Base-by-base conservation (phyloP, 306 rosid genomes). In the Lithocarpus polystachyus region DNA sequence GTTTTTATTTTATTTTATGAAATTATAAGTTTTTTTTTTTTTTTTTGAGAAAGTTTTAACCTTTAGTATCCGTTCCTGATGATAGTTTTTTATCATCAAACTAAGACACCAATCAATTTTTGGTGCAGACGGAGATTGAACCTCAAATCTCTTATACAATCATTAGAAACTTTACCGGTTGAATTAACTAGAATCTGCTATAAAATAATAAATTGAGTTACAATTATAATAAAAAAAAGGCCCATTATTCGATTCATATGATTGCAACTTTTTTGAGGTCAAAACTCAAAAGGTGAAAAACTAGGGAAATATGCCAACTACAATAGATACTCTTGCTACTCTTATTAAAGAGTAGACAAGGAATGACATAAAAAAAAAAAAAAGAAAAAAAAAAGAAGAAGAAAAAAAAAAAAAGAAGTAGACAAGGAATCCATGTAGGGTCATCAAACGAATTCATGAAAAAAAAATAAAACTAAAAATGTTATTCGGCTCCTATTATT, bases 391-490 rank as follows among this genome's bases (percentile, higher is more conserved):
- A 37, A 37, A 7, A 37, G 3, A 37, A 40, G 2, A 6, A 37
- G 2, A 8, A 37, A 31, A 0, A 37, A 40, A 37, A 29, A 28
- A 64, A 13, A 29, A 28, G 29, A 13, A n/a, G 20, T 35, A 76
- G 55, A 61, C 33, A 59, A 22, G 33, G 78, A 85, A 79, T 83
- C 72, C 59, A 51, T 73, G 82, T 53, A 68, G 78, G 82, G 86
- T 65, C 84, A 74, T 84, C 57, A 67, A 82, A 78, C 73, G 71
- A 81, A 55, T 70, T 73, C 56, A n/a, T 6, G 78, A 84, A 67
- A 84, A 67, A 84, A 76, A 61, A 76, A 86, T 70, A 80, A 84
- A 80, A 85, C 82, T 77, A 80, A 71, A 71, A 73, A 75, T 57
- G 65, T 37, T 53, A 83, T 83, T 85, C 56, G 72, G 84, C 83